Evolutionary conservation across 441 rosid genomes (phyloP).

Genomic region (Euphorbia corollata): DNA sequence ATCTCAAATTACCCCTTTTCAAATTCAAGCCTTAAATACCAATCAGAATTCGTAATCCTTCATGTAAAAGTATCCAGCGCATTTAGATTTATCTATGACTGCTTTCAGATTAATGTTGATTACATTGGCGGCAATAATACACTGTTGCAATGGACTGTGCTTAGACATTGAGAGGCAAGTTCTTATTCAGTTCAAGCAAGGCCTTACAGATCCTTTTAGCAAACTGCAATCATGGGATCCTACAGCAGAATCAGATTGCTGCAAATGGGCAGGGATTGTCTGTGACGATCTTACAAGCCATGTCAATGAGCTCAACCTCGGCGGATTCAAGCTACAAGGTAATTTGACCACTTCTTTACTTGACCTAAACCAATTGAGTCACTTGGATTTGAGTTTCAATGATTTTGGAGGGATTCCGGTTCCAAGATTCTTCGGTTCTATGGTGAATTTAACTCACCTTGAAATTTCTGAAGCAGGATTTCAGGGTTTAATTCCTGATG

Average conservation of each 20-base stretch:
- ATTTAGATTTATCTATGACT: background rate
- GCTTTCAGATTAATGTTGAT: background rate
- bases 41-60: background rate
- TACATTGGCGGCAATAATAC: background rate
- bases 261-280: conserved; percentile 16
- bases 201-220: conserved; percentile 29
- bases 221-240: conserved; percentile 30
- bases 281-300: background rate
- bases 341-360: conserved; percentile 30
- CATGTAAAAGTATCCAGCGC: background rate
- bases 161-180: conserved; percentile 17
- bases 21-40: background rate
- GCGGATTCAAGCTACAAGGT: conserved; percentile 23
- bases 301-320: conserved; percentile 25
- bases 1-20: background rate
- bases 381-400: conserved; percentile 32
- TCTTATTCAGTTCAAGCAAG: conserved; percentile 30
- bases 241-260: conserved; percentile 21
- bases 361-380: conserved; percentile 22
- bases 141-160: background rate
- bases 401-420: conserved; percentile 24
- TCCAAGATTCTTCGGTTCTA: conserved; percentile 37
- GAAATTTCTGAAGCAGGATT: conserved; percentile 32
- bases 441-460: conserved; percentile 24
- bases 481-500: conserved; percentile 24